Evolutionary conservation across 2,329 filamentous ascomycete genomes (phyloP).

Genomic region (Aspergillus sergii): DNA sequence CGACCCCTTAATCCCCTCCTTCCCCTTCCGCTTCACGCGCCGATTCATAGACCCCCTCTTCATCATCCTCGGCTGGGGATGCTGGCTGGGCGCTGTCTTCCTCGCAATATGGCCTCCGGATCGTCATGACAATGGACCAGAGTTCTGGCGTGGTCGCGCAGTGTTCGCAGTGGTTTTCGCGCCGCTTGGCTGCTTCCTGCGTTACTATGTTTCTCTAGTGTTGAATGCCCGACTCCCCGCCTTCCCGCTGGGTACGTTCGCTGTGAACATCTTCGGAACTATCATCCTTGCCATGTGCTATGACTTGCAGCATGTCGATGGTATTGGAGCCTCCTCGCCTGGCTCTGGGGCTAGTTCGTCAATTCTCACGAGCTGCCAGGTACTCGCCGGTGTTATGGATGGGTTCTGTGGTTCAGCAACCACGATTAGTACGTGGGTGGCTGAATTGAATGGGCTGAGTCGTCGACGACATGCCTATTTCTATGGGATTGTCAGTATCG

Average conservation of each 20-base stretch:
- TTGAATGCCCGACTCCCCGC: conserved; percentile 68
- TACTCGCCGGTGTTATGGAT: conserved; percentile 67
- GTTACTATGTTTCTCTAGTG: conserved; percentile 71
- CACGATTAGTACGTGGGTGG: conserved; percentile 69
- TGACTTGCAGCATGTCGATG: conserved; percentile 71
- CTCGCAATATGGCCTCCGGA: conserved; percentile 73
- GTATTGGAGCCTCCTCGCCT: conserved; percentile 48
- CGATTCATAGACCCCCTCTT: conserved; percentile 64
- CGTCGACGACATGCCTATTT: conserved; percentile 62
- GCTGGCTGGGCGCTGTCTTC: conserved; percentile 77
- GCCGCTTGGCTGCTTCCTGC: conserved; percentile 73
- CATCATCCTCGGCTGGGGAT: conserved; percentile 68
- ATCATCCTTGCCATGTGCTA: conserved; percentile 73
- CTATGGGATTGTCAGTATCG: conserved; percentile 55
- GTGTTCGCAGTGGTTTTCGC: conserved; percentile 81
- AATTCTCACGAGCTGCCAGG: conserved; percentile 61
- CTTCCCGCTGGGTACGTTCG: conserved; percentile 87
- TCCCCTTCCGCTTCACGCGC: conserved; percentile 61
- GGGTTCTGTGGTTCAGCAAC: conserved; percentile 69
- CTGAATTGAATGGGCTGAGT: conserved; percentile 59
- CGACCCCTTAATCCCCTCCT: conserved; percentile 60
- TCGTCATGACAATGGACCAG: conserved; percentile 35
- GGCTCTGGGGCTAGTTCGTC: conserved; percentile 44
- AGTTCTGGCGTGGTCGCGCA: conserved; percentile 74
- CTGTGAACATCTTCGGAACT: conserved; percentile 77